Conservation (phyloP, 148 eudicot species). For the Rhododendron ferrugineum region DNA sequence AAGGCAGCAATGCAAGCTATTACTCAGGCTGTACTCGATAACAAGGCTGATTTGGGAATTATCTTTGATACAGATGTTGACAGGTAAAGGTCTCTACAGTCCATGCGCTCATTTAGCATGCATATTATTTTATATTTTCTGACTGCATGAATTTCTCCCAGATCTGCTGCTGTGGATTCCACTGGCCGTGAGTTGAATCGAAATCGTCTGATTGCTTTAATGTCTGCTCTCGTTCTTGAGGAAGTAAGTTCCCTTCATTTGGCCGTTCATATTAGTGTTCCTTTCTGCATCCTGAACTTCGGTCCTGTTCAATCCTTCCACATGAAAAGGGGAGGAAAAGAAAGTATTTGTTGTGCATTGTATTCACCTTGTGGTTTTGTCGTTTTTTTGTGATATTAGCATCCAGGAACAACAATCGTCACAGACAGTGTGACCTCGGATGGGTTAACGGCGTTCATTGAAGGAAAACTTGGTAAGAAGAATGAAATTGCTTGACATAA, state of each 20-base stretch:
- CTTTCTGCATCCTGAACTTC: not conserved
- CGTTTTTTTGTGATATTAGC: constrained; percentile 36
- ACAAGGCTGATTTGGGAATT: constrained; percentile 95
- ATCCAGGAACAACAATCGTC: constrained; percentile 95
- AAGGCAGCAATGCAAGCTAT: constrained; percentile 94
- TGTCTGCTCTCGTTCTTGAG: constrained; percentile 94
- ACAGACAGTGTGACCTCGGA: constrained; percentile 99
- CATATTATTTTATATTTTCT: constrained; percentile 7
- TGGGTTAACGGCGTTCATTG: constrained; percentile 84
- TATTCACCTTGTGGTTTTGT: constrained; percentile 9
- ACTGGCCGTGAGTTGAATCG: constrained; percentile 84
- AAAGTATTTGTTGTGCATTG: not conserved
- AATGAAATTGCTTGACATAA: not conserved
- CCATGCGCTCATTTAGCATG: not conserved
- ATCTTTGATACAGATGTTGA: constrained; percentile 99
- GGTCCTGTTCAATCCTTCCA: not conserved
- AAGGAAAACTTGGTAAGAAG: constrained; percentile 80
- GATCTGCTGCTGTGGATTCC: constrained; percentile 99
- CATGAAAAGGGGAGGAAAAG: not conserved
- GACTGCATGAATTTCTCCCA: constrained; percentile 16
- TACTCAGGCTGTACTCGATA: constrained; percentile 73
- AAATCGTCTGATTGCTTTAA: constrained; percentile 86
- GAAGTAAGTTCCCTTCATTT: constrained; percentile 47
- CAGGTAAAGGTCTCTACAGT: constrained; percentile 40
- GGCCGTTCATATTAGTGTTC: not conserved